phyloP scores from a whole-genome alignment of 176 grass and related monocot species.

The Oryza nivara region DNA sequence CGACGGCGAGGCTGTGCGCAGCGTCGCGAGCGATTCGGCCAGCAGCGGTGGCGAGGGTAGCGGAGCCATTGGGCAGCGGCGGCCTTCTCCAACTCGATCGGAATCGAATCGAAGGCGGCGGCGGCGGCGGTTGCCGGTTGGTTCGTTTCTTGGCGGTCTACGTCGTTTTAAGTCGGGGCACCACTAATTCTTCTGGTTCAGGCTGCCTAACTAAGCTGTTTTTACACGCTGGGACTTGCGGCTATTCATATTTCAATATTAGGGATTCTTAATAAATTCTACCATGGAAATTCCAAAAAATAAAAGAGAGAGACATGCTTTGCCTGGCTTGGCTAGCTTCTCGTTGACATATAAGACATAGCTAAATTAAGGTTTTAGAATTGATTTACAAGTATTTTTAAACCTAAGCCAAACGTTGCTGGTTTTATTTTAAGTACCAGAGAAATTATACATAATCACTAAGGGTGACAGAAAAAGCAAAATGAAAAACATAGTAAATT shows the following conservation, averaged over 20 bases:
- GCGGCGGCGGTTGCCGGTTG: conserved; percentile 12
- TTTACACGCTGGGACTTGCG: neutral
- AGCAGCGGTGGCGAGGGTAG: conserved; percentile 36
- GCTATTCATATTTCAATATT: neutral
- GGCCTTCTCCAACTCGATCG: neutral
- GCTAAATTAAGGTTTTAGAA: no score
- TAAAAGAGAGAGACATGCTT: no score
- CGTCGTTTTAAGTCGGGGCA: conserved; percentile 16
- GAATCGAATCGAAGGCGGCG: neutral
- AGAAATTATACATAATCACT: no score
- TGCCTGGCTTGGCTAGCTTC: no score
- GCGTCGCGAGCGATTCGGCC: neutral
- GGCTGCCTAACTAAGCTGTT: neutral
- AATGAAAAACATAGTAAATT: no score
- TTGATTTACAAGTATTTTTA: no score
- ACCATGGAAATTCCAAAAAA: no score
- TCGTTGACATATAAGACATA: no score
- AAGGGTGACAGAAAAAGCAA: no score
- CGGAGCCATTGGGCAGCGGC: conserved; percentile 25
- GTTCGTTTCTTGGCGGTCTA: conserved; percentile 2
- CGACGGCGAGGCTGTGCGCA: conserved; percentile 23
- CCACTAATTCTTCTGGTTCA: conserved; percentile 39
- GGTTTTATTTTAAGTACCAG: no score
- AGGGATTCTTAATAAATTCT: no score
- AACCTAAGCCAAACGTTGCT: no score